Evolutionary conservation across 345 rosid species (phyloP), one percentile per base, ranked within the genome.

Genomic region (Arabis alpina): DNA sequence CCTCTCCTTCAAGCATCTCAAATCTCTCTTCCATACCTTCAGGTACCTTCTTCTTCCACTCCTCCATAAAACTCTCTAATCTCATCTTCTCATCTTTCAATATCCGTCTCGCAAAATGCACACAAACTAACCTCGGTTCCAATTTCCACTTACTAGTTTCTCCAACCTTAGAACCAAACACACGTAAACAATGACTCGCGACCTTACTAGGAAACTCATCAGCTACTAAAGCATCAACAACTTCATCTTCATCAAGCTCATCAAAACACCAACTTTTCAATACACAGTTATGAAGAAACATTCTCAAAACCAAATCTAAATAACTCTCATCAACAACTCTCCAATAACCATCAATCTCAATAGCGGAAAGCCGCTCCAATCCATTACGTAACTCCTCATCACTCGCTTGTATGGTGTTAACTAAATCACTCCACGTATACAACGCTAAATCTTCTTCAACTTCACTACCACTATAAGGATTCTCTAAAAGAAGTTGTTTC

Each of bases 261-360:
- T 80, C 66, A 53, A 86, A 56, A 2, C 82, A 80, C 99, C 97
- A 93, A 74, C 82, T 85, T 64, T 87, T 87, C 77, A 86, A 52
- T 4, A 91, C 80, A 3, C 85, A 81, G 66, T 85, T 93, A 37
- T 84, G 86, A 70, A 91, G 61, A 4, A 93, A 82, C 85, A 86
- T 82, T 54, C 80, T 80, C 44, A 93, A 81, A 69, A 93, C 78
- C 66, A 79, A 59, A 66, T 80, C 95, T 82, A 89, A 74, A 80
- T 82, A 89, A 54, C 66, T 79, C 25, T 88, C 93, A 71, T 88
- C 93, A 41, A 93, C 76, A 72, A 78, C 68, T 60, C 98, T 93
- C 98, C 98, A 91, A 49, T 75, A 86, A 12, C 95, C 96, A 72
- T 81, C 85, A 66, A 93, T 88, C 80, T 93, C 97, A 44, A 87